These are phyloP conservation scores for Stenocarpella maydis DNA, from an alignment of 2,329 filamentous ascomycete species.

Conservation along the genomic window DNA sequence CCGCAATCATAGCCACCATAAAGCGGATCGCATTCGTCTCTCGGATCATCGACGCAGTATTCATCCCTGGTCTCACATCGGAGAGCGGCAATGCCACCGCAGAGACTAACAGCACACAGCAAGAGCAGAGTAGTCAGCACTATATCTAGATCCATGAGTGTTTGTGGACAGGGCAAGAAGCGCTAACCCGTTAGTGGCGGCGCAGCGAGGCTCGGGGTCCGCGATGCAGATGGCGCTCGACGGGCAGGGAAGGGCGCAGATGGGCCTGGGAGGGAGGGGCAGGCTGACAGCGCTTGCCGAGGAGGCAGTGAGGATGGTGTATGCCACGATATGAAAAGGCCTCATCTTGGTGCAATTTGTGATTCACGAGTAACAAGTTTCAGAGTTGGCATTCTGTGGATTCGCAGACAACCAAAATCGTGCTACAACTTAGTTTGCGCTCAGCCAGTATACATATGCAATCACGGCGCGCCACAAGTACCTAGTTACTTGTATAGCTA, in stretches of 20 bases:
- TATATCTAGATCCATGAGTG: background rate
- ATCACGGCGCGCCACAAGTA: background rate
- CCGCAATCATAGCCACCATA: conserved; percentile 52
- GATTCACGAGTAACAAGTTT: no score
- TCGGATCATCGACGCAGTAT: conserved; percentile 51
- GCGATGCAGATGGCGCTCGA: conserved; percentile 24
- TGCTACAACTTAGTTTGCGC: background rate
- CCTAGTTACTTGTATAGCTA: background rate
- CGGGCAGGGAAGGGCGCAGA: conserved; percentile 1
- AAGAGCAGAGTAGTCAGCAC: background rate
- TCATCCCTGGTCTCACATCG: background rate
- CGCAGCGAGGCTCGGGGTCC: conserved; percentile 24
- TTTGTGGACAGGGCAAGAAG: no score
- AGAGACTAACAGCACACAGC: background rate
- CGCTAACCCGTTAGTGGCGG: conserved; percentile 10
- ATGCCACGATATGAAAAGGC: background rate
- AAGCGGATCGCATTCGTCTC: conserved; percentile 50
- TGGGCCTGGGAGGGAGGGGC: background rate
- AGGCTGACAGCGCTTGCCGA: background rate
- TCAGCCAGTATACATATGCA: background rate
- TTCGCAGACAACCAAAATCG: no score
- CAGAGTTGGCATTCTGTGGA: background rate
- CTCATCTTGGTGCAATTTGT: background rate
- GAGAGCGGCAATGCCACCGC: conserved; percentile 18
- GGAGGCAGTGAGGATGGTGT: background rate